Evolutionary conservation across 768 basidiomycete species (phyloP).

Genomic region (Lyophyllum decastes): DNA sequence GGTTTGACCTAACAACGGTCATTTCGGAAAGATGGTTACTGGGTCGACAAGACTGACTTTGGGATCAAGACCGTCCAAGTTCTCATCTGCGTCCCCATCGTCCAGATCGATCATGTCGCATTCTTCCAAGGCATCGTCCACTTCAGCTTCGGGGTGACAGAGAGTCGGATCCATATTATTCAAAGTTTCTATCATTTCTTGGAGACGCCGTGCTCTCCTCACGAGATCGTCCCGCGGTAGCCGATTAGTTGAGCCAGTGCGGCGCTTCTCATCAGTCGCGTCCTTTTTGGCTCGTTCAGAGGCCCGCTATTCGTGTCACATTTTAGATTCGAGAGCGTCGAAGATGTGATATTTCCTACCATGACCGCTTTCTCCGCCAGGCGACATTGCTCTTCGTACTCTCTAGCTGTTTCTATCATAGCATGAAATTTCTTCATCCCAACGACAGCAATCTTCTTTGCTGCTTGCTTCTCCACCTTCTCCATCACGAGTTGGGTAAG

Average conservation of each 20-base stretch:
- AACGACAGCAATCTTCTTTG: neutral
- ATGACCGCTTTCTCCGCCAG: neutral
- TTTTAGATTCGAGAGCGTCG: neutral
- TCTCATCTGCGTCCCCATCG: no score
- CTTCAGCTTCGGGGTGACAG: neutral
- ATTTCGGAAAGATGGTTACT: neutral
- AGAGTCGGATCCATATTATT: neutral
- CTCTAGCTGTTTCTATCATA: neutral
- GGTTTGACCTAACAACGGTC: neutral
- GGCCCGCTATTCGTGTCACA: neutral
- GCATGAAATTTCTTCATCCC: neutral
- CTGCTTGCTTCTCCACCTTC: neutral
- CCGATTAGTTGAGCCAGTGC: neutral
- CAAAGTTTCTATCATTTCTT: neutral
- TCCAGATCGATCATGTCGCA: neutral
- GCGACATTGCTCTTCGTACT: neutral
- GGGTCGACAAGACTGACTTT: neutral
- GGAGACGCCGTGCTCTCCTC: neutral
- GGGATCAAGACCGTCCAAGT: neutral
- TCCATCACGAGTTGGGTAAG: neutral
- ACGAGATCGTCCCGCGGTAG: neutral
- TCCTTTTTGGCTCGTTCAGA: neutral
- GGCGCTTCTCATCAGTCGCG: neutral
- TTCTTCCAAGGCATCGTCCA: neutral
- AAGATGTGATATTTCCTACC: neutral